Percentiles rank a stretch among this genome's conserved stretches.
Conservation (phyloP, 1,284 basidiomycete genomes). For the Singerocomus inundabilis region DNA sequence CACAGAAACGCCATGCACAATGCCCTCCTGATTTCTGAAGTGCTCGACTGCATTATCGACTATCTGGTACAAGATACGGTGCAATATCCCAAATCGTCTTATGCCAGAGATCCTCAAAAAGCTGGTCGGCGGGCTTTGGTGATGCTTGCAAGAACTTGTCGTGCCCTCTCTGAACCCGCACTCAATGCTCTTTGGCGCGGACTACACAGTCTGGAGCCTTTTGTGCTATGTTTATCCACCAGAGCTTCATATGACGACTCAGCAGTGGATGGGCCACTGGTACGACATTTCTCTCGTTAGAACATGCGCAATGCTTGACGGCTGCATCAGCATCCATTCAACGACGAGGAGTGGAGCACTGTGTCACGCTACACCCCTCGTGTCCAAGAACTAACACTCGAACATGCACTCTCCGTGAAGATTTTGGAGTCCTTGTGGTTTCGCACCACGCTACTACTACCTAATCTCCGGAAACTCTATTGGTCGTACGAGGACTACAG, state of each 20-base stretch:
- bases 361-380: conserved; percentile 9
- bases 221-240: conserved; percentile 11
- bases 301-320: neutral
- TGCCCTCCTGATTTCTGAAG: neutral
- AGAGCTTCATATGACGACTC: neutral
- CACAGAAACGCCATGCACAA: neutral
- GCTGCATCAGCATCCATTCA: neutral
- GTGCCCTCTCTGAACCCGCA: conserved; percentile 18
- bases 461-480: conserved; percentile 12
- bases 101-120: neutral
- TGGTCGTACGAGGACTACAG: neutral
- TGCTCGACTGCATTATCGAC: neutral
- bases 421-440: conserved; percentile 9
- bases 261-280: neutral
- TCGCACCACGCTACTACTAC: conserved; percentile 10
- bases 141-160: conserved; percentile 25
- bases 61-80: neutral
- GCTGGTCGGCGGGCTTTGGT: conserved; percentile 11
- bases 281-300: neutral
- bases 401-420: neutral
- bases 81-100: neutral
- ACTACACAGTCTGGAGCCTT: conserved; percentile 8
- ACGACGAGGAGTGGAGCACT: conserved; percentile 7
- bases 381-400: conserved; percentile 6
- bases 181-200: conserved; percentile 20